Base-by-base conservation (phyloP, 352 stramenopile species). In the Blastocystis sp. region DNA sequence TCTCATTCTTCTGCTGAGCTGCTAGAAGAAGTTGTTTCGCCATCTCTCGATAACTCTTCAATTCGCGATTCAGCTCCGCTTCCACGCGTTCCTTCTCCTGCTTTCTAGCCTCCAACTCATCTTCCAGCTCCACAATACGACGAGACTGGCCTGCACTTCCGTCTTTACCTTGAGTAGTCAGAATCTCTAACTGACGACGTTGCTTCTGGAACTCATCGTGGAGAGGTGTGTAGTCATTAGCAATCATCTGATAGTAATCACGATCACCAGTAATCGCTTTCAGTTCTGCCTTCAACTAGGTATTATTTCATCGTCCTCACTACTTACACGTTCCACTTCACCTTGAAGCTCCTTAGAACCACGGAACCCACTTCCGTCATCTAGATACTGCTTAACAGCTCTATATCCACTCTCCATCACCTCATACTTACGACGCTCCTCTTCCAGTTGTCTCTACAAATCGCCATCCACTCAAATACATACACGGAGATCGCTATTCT, bases 331-430 rank as follows among this genome's bases (percentile, higher is more conserved):
- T 37, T 84, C 53, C 22, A 66, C 37, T 37, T 68, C 48, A 30
- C 24, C n/a, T 51, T 84, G 44, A 1, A 84, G 44, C 6, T 84
- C 48, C 19, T 68, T 66, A 44, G 53, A 84, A 1, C 53, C 73
- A n/a, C 53, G 3, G 27, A 68, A 84, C 0, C 53, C 51, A 22
- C 13, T 84, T 19, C 73, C 53, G 51, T 84, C 53, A 2, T 66
- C 53, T 37, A 84, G 17, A 30, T 84, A 84, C 73, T 66, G 51
- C n/a, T 66, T 35, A 7, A 84, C 73, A 22, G 73, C 73, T 35
- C 53, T 68, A 27, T 84, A 84, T 0, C 73, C 73, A 44, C 51
- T 84, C 48, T 84, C 73, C 51, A 84, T 84, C 73, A 68, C 53
- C 15, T 22, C 33, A 57, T 84, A 69, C 33, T 84, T 64, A 44